A percentile compares a stretch with the other conserved stretches of the same genome.
phyloP scores from a whole-genome alignment of 176 grass and related monocot species.

The Avena insularis region DNA sequence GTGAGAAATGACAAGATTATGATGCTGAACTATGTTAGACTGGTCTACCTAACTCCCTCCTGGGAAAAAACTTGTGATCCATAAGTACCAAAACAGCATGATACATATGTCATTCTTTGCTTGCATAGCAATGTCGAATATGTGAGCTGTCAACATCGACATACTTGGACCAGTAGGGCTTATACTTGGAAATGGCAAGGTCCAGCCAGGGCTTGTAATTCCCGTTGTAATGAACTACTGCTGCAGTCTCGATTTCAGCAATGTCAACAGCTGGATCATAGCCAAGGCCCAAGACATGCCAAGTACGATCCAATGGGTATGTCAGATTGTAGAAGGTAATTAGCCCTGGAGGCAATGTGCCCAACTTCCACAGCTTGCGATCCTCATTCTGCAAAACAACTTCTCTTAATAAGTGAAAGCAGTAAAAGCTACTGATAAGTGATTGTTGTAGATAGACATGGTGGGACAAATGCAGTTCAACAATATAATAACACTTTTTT shows the following conservation, averaged over 20 bases:
- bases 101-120: constrained; percentile 48
- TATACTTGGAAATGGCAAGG: constrained; percentile 95
- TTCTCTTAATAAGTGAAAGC: constrained; percentile 39
- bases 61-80: background rate
- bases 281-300: constrained; percentile 96
- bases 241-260: constrained; percentile 74
- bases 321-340: constrained; percentile 99
- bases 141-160: constrained; percentile 70
- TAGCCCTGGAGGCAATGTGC: constrained; percentile 82
- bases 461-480: constrained; percentile 26
- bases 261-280: constrained; percentile 90
- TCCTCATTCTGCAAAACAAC: constrained; percentile 74
- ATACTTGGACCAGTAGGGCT: constrained; percentile 88
- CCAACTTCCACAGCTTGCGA: constrained; percentile 94
- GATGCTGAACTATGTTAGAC: constrained; percentile 37
- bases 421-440: constrained; percentile 15
- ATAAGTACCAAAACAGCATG: constrained; percentile 22
- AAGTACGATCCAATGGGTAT: constrained; percentile 74
- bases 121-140: constrained; percentile 65
- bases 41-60: constrained; percentile 33
- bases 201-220: constrained; percentile 99
- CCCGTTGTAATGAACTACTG: constrained; percentile 92
- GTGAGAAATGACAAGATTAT: constrained; percentile 18
- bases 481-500: constrained; percentile 33
- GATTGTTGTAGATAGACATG: constrained; percentile 14